Evolutionary conservation across 306 rosid species (phyloP).

Genomic region (Carpinus fangiana): DNA sequence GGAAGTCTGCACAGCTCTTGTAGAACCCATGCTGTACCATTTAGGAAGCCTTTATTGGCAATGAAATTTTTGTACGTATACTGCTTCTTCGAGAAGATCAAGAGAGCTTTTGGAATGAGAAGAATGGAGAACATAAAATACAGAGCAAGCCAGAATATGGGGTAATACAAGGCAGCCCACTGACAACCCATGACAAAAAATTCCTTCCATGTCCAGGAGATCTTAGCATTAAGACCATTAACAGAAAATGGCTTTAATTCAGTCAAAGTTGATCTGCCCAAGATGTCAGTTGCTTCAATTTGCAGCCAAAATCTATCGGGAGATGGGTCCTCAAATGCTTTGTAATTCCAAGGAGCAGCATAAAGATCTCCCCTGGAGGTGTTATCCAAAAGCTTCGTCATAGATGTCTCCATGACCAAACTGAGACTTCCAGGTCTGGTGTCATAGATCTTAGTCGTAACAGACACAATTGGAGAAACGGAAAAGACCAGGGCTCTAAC

Average conservation of each 20-base stretch:
- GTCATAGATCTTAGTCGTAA: slow-evolving; percentile 74
- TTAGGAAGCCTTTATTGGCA: slow-evolving; percentile 47
- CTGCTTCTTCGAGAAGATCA: slow-evolving; percentile 53
- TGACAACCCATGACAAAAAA: slow-evolving; percentile 88
- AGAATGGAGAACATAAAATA: slow-evolving; percentile 54
- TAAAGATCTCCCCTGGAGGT: slow-evolving; percentile 70
- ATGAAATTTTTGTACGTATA: slow-evolving; percentile 58
- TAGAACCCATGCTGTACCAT: slow-evolving; percentile 59
- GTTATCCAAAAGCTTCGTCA: slow-evolving; percentile 51
- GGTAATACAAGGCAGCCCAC: slow-evolving; percentile 77
- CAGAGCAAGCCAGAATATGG: slow-evolving; percentile 65
- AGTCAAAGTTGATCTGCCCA: slow-evolving; percentile 61
- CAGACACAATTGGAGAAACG: slow-evolving; percentile 55
- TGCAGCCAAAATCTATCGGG: slow-evolving; percentile 86
- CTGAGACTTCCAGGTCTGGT: slow-evolving; percentile 49
- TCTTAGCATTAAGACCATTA: slow-evolving; percentile 58
- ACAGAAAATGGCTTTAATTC: slow-evolving; percentile 89
- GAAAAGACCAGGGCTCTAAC: slow-evolving; percentile 86
- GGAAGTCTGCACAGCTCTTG: slow-evolving; percentile 72
- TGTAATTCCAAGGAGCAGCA: slow-evolving; percentile 79
- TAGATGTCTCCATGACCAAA: slow-evolving; percentile 58
- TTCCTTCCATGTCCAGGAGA: slow-evolving; percentile 92
- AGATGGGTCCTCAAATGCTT: slow-evolving; percentile 79
- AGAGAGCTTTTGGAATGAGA: slow-evolving; percentile 69
- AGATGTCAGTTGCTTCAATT: slow-evolving; percentile 70